A percentile compares a stretch with the other conserved stretches of the same genome.
These are phyloP conservation scores for Vitellaria paradoxa DNA, from an alignment of 179 eudicot genomes.

Conservation along the genomic window DNA sequence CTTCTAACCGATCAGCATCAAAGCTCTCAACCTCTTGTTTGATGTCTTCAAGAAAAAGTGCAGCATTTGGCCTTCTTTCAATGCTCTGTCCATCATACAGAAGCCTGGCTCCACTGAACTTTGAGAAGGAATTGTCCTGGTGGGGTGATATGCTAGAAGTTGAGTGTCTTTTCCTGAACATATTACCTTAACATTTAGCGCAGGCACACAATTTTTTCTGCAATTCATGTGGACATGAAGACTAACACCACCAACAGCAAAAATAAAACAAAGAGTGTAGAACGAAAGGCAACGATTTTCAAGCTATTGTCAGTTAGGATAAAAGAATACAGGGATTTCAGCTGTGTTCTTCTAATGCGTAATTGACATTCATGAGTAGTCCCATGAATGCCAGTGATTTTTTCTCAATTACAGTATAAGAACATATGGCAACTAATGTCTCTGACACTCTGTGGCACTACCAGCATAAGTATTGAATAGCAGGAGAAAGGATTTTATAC, in stretches of 20 bases:
- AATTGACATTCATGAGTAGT: background rate
- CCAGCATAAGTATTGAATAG: background rate
- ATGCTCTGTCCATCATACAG: constrained; percentile 23
- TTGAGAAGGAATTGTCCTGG: constrained; percentile 47
- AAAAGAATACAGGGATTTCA: background rate
- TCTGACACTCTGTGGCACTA: no score
- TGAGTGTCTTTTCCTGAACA: constrained; percentile 61
- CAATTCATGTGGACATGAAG: background rate
- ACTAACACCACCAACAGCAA: no score
- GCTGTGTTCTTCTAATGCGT: background rate
- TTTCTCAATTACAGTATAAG: background rate
- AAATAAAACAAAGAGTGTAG: background rate
- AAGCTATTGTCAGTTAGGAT: background rate
- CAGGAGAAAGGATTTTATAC: background rate
- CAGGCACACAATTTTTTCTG: background rate
- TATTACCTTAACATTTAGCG: background rate
- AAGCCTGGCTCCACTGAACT: constrained; percentile 36
- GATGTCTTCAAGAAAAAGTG: constrained; percentile 76
- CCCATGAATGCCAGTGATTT: background rate
- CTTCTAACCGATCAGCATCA: constrained; percentile 43
- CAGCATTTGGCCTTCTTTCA: constrained; percentile 57
- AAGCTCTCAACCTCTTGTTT: constrained; percentile 74
- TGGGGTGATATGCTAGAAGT: constrained; percentile 63
- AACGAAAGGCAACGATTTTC: background rate
- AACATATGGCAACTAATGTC: background rate